Evolutionary conservation across 2,329 filamentous ascomycete genomes (phyloP).

Genomic region (Exophiala lecanii-corni): DNA sequence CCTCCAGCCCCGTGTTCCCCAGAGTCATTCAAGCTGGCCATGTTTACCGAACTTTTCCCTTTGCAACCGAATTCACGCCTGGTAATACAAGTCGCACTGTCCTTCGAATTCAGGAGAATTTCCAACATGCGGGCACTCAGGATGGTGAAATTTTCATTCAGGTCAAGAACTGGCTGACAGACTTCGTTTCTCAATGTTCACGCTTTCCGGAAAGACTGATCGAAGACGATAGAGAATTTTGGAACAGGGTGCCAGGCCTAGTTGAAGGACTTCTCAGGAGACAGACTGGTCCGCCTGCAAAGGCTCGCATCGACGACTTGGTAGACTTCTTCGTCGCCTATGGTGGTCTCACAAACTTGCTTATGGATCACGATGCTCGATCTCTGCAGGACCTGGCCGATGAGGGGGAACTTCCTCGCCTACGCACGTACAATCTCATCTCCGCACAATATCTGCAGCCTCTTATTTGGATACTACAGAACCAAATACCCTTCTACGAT

Average conservation of each 20-base stretch:
- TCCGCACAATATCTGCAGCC: constrained; percentile 31
- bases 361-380: constrained; percentile 38
- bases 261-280: constrained; percentile 39
- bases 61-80: constrained; percentile 11
- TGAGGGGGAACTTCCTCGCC: constrained; percentile 28
- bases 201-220: constrained; percentile 34
- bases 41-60: constrained; percentile 23
- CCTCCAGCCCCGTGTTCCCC: not conserved
- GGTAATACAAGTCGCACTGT: constrained; percentile 18
- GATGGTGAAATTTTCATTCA: constrained; percentile 30
- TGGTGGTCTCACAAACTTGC: constrained; percentile 37
- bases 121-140: constrained; percentile 16
- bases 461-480: constrained; percentile 35
- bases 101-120: constrained; percentile 12
- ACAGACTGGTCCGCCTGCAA: constrained; percentile 21
- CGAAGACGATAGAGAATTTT: constrained; percentile 40
- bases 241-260: constrained; percentile 40
- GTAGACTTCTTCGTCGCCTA: constrained; percentile 40
- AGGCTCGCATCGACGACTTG: constrained; percentile 27
- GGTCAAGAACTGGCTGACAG: constrained; percentile 41
- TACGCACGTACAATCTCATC: constrained; percentile 30
- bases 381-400: constrained; percentile 30
- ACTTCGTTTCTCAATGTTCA: constrained; percentile 33
- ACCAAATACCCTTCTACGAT: constrained; percentile 36
- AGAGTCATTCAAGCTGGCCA: constrained; percentile 11